Evolutionary conservation across 768 basidiomycete species (phyloP).

Genomic region (Pisolithus tinctorius): DNA sequence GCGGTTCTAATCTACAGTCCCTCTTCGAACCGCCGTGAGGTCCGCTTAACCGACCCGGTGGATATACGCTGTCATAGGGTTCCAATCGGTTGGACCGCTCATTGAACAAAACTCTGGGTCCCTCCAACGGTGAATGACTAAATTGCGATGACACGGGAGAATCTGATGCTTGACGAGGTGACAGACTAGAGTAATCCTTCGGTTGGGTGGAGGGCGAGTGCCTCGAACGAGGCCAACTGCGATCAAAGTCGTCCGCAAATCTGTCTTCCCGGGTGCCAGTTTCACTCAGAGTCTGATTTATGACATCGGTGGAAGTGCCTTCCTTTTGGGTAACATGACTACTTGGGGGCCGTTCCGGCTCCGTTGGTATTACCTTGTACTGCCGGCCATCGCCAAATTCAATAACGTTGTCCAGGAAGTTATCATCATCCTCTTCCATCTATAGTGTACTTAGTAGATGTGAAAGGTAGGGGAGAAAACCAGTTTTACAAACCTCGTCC

Average conservation of each 20-base stretch:
- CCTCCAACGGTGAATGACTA: conserved; percentile 45
- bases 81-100: conserved; percentile 89
- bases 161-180: conserved; percentile 25
- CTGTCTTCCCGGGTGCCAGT: conserved; percentile 79
- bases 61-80: conserved; percentile 58
- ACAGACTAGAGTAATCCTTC: conserved; percentile 33
- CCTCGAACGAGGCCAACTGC: conserved; percentile 86
- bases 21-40: conserved; percentile 29
- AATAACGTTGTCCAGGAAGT: conserved; percentile 82
- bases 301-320: conserved; percentile 7
- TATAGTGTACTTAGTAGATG: conserved; percentile 22
- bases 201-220: conserved; percentile 38
- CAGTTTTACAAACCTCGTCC: conserved; percentile 75
- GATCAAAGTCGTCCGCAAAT: conserved; percentile 91
- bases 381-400: conserved; percentile 95
- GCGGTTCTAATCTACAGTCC: conserved; percentile 37
- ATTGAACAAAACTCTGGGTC: conserved; percentile 84
- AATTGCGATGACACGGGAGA: conserved; percentile 32
- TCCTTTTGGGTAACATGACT: conserved; percentile 5
- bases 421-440: conserved; percentile 92
- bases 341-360: conserved; percentile 22
- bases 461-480: neutral
- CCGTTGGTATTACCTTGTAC: conserved; percentile 67
- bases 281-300: conserved; percentile 20
- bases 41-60: conserved; percentile 34